Percentiles rank a stretch among this genome's conserved stretches.
Conservation (phyloP, 768 basidiomycete genomes). For the Lactifluus volemus region DNA sequence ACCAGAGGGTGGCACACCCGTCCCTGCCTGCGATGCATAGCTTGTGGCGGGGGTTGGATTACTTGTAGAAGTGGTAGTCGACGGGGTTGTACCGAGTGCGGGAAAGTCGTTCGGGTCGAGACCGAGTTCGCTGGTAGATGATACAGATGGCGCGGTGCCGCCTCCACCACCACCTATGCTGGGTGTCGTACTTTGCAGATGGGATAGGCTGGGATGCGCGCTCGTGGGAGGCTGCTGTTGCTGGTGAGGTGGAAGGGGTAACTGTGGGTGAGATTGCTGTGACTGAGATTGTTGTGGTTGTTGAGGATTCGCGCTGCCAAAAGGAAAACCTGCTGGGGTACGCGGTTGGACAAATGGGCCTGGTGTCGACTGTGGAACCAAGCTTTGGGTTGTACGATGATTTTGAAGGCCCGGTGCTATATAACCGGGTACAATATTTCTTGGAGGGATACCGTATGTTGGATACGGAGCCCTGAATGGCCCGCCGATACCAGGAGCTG, state of each 20-base stretch:
- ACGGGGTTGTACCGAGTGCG: slow-evolving; percentile 63
- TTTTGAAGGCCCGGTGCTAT: slow-evolving; percentile 41
- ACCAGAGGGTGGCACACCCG: slow-evolving; percentile 42
- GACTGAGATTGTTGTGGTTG: slow-evolving; percentile 27
- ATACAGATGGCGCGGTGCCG: slow-evolving; percentile 48
- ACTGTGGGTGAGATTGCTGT: slow-evolving; percentile 27
- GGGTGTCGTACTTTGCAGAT: slow-evolving; percentile 42
- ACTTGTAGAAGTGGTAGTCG: slow-evolving; percentile 30
- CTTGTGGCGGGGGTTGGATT: slow-evolving; percentile 43
- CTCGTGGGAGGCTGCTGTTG: slow-evolving; percentile 35
- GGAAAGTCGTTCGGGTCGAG: slow-evolving; percentile 85
- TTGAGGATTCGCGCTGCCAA: slow-evolving; percentile 49
- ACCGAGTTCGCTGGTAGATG: slow-evolving; percentile 64
- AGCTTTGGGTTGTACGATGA: slow-evolving; percentile 51
- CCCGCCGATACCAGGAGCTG: slow-evolving; percentile 50
- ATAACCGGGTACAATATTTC: slow-evolving; percentile 47
- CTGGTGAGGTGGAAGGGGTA: slow-evolving; percentile 36
- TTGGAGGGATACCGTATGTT: slow-evolving; percentile 53
- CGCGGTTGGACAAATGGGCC: slow-evolving; percentile 54
- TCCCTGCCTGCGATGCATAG: slow-evolving; percentile 78
- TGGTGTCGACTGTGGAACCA: slow-evolving; percentile 51
- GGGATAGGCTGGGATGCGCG: slow-evolving; percentile 45
- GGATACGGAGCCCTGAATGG: slow-evolving; percentile 52
- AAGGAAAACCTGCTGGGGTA: slow-evolving; percentile 53
- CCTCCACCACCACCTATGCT: slow-evolving; percentile 20